Evolutionary conservation across 495 filamentous ascomycete genomes (phyloP).

Genomic region (Achaetomiella virescens): DNA sequence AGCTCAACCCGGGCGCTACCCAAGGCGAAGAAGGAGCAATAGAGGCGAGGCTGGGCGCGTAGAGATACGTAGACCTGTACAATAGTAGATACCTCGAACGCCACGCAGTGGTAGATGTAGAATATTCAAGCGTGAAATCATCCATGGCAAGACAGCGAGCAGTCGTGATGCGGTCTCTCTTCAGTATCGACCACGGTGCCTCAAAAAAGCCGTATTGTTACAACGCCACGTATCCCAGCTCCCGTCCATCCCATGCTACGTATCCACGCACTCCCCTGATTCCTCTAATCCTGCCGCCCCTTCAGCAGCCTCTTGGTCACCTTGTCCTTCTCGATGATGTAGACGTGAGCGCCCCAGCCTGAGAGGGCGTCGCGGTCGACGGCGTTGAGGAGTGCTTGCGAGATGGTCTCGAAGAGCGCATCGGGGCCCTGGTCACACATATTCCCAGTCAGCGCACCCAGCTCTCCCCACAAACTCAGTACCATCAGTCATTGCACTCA

Average conservation of each 20-base stretch:
- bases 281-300: constrained; percentile 57
- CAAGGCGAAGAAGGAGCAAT: constrained; percentile 41
- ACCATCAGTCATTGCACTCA: constrained; percentile 44
- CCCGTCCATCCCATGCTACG: no score
- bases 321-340: constrained; percentile 99
- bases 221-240: constrained; percentile 1
- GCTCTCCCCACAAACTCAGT: no score
- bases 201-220: constrained; percentile 6
- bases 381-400: constrained; percentile 91
- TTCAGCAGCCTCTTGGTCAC: constrained; percentile 97
- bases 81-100: constrained; percentile 2
- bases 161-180: not conserved
- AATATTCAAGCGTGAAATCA: not conserved
- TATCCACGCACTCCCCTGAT: not conserved
- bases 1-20: constrained; percentile 21
- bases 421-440: constrained; percentile 60
- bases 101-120: not conserved
- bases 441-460: not conserved
- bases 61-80: constrained; percentile 23
- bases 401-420: constrained; percentile 96
- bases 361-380: constrained; percentile 94
- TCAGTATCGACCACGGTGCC: constrained; percentile 5
- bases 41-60: not conserved
- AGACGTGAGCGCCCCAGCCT: constrained; percentile 97
- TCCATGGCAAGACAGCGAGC: not conserved